Base-by-base conservation (phyloP, 2,329 filamentous ascomycete genomes). In the Penicillium oxalicum region DNA sequence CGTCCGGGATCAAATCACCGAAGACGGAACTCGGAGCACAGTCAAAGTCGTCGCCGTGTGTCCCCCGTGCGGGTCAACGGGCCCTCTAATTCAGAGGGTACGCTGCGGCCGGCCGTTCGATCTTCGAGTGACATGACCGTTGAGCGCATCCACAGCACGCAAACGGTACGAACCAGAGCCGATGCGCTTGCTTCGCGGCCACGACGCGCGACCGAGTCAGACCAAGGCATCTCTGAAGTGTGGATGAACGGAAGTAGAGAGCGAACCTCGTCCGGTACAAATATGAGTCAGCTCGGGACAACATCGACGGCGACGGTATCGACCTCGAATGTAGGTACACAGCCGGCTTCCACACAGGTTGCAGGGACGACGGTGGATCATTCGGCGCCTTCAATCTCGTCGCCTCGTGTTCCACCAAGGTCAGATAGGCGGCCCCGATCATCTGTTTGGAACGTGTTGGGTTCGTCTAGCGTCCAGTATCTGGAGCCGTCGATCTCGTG, bases 401-500 rank as follows among this genome's bases (percentile, higher is more conserved):
- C 61, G 11, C 52, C 59, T 8, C 48, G 54, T 38, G 51, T 57
- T 11, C 57, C 63, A 39, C 26, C 11, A 3, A 47, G 49, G 36
- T 53, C 41, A 45, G 60, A 60, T 12, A 47, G 58, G 43, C 55
- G 68, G 40, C 59, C 66, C 24, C 59, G 61, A 18, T 62, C 65
- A 5, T 64, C 67, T 5, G 58, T 64, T 46, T 60, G 62, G 12
- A 63, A 65, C 36, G 54, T 47, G 18, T 51, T 70, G 44, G 48
- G 54, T 2, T 46, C 57, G 33, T 40, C 59, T 5, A 51, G 51
- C 11, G 37, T 58, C 2, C 70, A 81, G 1, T 88, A 80, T 54
- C 67, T 74, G 1, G 88, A 94, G 61, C 88, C 90, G 0, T 82
- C 81, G 1, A 80, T 95, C 44, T 76, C 75, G 7, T 96, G 91